Conservation (phyloP, 108 stramenopile genomes). For the Thalassiosira profunda region DNA sequence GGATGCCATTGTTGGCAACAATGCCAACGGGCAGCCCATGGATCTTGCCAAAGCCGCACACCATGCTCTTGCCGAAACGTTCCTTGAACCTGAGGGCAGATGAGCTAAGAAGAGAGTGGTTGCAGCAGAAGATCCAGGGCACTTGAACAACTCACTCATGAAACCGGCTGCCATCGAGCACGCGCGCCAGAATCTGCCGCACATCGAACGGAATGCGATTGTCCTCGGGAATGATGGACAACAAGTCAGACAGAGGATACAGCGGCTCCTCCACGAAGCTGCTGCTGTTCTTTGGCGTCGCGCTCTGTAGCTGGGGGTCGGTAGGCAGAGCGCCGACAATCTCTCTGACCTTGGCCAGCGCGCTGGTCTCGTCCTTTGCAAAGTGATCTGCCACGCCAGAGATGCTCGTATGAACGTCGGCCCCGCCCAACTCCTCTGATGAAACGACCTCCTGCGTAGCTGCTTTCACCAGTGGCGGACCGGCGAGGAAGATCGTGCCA, state of each 20-base stretch:
- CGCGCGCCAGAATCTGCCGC: slow-evolving; percentile 91
- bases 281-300: slow-evolving; percentile 28
- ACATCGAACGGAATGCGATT: slow-evolving; percentile 97
- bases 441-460: slow-evolving; percentile 97
- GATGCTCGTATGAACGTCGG: slow-evolving; percentile 88
- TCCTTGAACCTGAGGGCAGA: slow-evolving; percentile 88
- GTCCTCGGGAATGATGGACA: slow-evolving; percentile 92
- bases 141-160: slow-evolving; percentile 66
- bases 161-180: slow-evolving; percentile 96
- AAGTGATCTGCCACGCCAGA: slow-evolving; percentile 97
- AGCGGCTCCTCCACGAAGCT: slow-evolving; percentile 88
- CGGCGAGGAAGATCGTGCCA: slow-evolving; percentile 98
- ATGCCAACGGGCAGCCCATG: slow-evolving; percentile 95
- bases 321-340: slow-evolving; percentile 75
- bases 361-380: slow-evolving; percentile 93
- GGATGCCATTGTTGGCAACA: slow-evolving; percentile 98
- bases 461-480: slow-evolving; percentile 99
- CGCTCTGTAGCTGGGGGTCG: slow-evolving; percentile 38
- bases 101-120: too few species aligned
- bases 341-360: slow-evolving; percentile 82
- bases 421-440: slow-evolving; percentile 98
- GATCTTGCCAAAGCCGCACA: slow-evolving; percentile 96
- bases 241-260: slow-evolving; percentile 87
- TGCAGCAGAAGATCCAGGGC: not conserved
- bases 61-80: slow-evolving; percentile 94